Evolutionary conservation across 768 basidiomycete genomes (phyloP).

Genomic region (Pilatotrama ljubarskyi): DNA sequence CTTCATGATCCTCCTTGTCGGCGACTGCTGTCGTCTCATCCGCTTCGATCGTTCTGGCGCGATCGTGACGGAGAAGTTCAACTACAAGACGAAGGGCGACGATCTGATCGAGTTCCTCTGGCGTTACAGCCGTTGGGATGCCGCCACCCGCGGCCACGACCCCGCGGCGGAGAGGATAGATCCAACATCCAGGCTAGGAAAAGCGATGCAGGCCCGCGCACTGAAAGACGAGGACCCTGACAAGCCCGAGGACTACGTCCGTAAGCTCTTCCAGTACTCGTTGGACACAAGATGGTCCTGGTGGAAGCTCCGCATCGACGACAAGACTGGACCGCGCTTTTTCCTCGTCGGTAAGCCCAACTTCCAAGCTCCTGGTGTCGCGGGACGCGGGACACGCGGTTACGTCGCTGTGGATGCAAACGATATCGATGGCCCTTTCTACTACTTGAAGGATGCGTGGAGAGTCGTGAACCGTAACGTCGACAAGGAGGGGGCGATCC

Average conservation of each 20-base stretch:
- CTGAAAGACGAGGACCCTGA: too few relatives aligned
- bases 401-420: not conserved
- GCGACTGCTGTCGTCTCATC: not conserved
- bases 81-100: not conserved
- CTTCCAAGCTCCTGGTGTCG: conserved; percentile 27
- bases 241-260: not conserved
- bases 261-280: not conserved
- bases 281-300: not conserved
- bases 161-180: not conserved
- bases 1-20: not conserved
- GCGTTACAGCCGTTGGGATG: not conserved
- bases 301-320: not conserved
- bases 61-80: not conserved
- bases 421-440: not conserved
- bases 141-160: not conserved
- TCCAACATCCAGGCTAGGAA: too few relatives aligned
- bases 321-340: not conserved
- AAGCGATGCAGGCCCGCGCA: too few relatives aligned
- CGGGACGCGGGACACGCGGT: not conserved
- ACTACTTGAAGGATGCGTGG: conserved; percentile 10
- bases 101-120: not conserved
- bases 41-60: not conserved
- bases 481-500: conserved; percentile 1
- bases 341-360: not conserved
- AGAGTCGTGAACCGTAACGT: not conserved